Base-by-base conservation (phyloP, 345 rosid genomes). In the Orychophragmus violaceus region DNA sequence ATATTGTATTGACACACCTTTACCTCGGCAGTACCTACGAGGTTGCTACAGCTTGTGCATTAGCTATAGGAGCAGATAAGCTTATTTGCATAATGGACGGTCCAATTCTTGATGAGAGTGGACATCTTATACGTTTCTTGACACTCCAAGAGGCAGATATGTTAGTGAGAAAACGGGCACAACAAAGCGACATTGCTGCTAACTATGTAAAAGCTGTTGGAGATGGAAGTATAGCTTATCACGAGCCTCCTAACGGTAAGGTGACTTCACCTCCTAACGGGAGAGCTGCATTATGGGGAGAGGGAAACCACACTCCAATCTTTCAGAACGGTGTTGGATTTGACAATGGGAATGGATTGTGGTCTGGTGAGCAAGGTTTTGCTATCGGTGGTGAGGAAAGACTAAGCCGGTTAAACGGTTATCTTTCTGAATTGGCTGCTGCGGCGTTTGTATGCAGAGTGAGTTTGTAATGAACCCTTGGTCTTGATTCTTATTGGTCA, bases 401-500 rank as follows among this genome's bases (percentile, higher is more conserved):
- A 53, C 80, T 76, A 67, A 90, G 93, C 67, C 84, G 94, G 58
- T 57, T 51, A 74, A 82, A 83, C 50, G 97, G 94, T 46, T 90
- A 87, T 63, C 90, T 90, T 50, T 83, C 97, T 46, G 97, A 93
- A 80, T 78, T 93, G 77, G 97, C 95, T 67, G 98, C 91, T 27
- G 97, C 98, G n/a, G 96, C 97, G 36, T 93, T 88, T 50, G 98
- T 93, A 66, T 93, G 97, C 77, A 78, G 87, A 64, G 98, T 92
- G 78, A 81, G 84, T 19, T 6, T 29, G 69, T 49, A 10, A 11
- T 13, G 2, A 25, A 46, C 29, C 45, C 13, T 24, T 19, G 33
- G 1, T 21, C 53, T 57, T 56, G 2, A 6, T 61, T 56, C 0
- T 21, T n/a, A 2, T 13, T 25, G 13, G 30, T 7, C 25, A 25